Base-by-base conservation (phyloP, 441 rosid species). In the Euphorbia celastroides region DNA sequence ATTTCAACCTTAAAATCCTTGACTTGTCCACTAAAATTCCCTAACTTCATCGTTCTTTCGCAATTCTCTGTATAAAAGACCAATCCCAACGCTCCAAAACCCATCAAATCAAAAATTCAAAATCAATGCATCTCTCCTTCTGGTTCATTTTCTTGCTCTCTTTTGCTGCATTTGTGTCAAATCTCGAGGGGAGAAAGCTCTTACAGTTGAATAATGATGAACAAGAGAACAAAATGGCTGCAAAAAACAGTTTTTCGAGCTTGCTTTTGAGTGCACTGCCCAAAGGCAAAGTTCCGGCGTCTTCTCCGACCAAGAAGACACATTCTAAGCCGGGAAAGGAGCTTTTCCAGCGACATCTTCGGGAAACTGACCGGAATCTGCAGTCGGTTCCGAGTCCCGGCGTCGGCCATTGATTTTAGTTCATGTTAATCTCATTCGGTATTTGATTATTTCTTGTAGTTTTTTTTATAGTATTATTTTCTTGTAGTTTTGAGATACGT, bases 311-410 rank as follows among this genome's bases (percentile, higher is more conserved):
- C 82, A 86, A 75, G 78, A 84, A 73, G 70, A 85, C 82, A 44
- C 92, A 89, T 62, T 80, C 84, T 60, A 67, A 75, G 25, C 74
- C 83, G 31, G 72, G 73, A 1, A 71, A 70, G 59, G 72, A 82
- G 75, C 82, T 84, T 75, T 77, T 81, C 17, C 74, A 73, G 14
- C 79, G 89, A 59, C 89, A 83, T 75, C 85, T 92, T 17, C 75
- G 77, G 14, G 41, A 72, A 71, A 72, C 82, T 58, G 83, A 84
- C 73, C 84, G 94, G 77, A 67, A 81, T 74, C 87, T 89, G 7
- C 62, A 38, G 23, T 87, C 94, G 14, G 94, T 89, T 70, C 97
- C 97, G 0, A 89, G 97, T 70, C 96, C 97, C 7, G 96, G 94
- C 5, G 80, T 72, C 22, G 96, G 97, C 54, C 86, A 91, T 73